Base-by-base conservation (phyloP, 192 early-diverging fungal genomes). In the Phlyctochytrium arcticum region DNA sequence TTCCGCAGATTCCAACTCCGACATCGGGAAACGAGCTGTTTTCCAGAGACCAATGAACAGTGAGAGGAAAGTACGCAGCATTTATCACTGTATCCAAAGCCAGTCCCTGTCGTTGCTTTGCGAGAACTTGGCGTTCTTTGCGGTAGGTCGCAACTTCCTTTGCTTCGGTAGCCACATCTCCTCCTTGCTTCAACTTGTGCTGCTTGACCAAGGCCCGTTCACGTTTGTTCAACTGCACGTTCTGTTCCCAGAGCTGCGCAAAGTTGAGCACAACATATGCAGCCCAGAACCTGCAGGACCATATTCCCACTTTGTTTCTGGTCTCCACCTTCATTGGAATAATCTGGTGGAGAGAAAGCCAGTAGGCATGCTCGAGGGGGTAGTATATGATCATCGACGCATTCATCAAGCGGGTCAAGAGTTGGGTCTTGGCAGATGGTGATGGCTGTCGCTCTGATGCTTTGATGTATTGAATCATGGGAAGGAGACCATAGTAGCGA, bases 211-310 rank as follows among this genome's bases (percentile, higher is more conserved):
- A 46, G 7, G 59, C 65, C 29, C 58, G 19, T 34, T 67, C 62
- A 33, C 68, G 47, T 50, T 48, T 42, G 15, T n/a, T 36, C 26
- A 75, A 46, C 4, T 57, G 51, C 33, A 31, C 51, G 30, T 78
- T 65, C 60, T 86, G 86, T 65, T 88, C 87, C 67, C 85, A 83
- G 44, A 96, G 81, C 60, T 88, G 90, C 15, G 76, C 82, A 76
- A 94, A 96, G 75, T 98, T 90, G 60, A 98, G 71, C 9, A 89
- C 79, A 0, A 95, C 92, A 80, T 94, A 96, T 23, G 78, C 81
- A 0, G 94, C 96, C 96, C 96, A 98, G 86, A 94, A 94, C 30
- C 96, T 82, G 68, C 96, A 98, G 51, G 85, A 88, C 96, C 96
- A 98, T 60, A 94, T 89, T 23, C 89, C 89, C 50, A 94, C 81